A percentile compares a stretch with the other conserved stretches of the same genome.
These are phyloP conservation scores for Zopfochytrium polystomum DNA, from an alignment of 371 early-diverging fungal species.

Conservation along the genomic window DNA sequence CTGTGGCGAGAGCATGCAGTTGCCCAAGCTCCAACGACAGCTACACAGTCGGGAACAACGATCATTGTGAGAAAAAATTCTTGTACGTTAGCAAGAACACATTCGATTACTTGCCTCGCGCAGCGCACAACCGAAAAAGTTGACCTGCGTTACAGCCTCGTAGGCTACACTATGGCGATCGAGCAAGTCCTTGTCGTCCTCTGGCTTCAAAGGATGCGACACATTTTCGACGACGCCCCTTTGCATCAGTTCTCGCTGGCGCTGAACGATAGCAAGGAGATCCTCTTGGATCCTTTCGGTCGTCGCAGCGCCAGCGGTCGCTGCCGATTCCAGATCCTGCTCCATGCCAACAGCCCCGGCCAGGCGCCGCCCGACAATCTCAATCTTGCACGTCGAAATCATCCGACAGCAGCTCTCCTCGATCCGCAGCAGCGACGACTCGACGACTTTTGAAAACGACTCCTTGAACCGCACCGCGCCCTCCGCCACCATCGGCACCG, in stretches of 20 bases:
- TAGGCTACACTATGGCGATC: not conserved
- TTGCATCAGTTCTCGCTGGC: not conserved
- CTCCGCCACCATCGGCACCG: conserved; percentile 4
- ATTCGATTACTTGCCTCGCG: conserved; percentile 13
- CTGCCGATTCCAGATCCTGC: not conserved
- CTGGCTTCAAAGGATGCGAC: not conserved
- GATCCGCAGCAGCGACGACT: too few species aligned
- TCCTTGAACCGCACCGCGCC: not conserved
- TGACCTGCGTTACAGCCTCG: conserved; percentile 11
- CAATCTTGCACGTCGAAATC: not conserved
- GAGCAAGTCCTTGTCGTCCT: not conserved
- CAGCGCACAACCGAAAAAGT: conserved; percentile 16
- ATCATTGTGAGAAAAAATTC: too few species aligned
- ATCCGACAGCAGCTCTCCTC: too few species aligned
- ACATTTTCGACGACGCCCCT: not conserved
- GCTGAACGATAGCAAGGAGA: not conserved
- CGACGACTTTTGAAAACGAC: not conserved
- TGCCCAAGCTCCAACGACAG: not conserved
- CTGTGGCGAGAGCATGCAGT: not conserved
- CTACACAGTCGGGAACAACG: too few species aligned
- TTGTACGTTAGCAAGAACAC: too few species aligned
- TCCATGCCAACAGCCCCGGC: too few species aligned
- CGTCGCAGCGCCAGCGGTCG: not conserved
- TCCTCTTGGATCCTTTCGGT: conserved; percentile 2
- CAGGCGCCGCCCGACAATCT: too few species aligned